Evolutionary conservation across 768 basidiomycete species (phyloP).

Genomic region (Boletus rubropictus): DNA sequence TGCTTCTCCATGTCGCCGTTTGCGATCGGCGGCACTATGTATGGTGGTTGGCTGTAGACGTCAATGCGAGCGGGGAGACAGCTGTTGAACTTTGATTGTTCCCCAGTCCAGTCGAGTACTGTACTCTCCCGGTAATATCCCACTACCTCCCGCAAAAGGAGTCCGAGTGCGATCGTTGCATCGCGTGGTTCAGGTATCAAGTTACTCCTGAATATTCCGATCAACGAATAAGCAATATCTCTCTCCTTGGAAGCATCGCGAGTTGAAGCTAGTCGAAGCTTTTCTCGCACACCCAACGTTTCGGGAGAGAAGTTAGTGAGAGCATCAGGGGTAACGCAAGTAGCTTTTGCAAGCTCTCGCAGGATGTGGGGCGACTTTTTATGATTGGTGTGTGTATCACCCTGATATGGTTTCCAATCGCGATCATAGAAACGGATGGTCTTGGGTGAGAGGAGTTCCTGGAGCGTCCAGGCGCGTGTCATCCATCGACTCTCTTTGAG

Average conservation of each 20-base stretch:
- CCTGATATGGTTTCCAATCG: neutral
- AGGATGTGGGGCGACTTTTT: neutral
- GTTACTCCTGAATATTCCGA: neutral
- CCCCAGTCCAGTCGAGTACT: neutral
- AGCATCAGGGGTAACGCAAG: neutral
- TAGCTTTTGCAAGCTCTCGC: neutral
- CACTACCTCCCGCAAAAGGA: neutral
- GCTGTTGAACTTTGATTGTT: neutral
- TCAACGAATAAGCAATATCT: neutral
- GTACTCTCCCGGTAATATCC: too few species aligned
- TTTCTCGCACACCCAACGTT: neutral
- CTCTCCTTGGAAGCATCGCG: neutral
- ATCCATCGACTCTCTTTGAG: neutral
- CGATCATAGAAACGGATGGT: neutral
- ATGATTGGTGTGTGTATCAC: neutral
- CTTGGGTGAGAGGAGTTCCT: neutral
- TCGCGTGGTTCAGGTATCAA: neutral
- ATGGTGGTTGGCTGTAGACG: neutral
- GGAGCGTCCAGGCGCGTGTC: neutral
- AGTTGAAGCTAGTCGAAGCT: neutral
- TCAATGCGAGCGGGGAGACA: neutral
- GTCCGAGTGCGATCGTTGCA: neutral
- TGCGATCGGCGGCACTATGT: too few species aligned
- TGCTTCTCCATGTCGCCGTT: too few species aligned
- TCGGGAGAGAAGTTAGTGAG: neutral